Evolutionary conservation across 2,329 filamentous ascomycete species (phyloP).

Genomic region (Scedosporium apiospermum): DNA sequence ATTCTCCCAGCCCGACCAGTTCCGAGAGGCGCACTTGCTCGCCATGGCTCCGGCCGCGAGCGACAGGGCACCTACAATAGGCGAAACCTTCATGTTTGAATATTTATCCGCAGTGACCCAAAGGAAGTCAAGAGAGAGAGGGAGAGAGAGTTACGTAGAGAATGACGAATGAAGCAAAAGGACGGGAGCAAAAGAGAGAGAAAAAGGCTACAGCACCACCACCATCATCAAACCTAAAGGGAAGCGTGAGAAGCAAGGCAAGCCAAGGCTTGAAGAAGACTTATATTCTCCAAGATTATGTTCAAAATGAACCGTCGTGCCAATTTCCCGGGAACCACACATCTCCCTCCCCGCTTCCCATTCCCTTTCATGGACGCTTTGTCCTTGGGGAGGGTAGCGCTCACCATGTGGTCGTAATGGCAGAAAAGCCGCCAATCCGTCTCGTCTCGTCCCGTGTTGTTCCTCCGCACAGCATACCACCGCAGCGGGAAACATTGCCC

Average conservation of each 20-base stretch:
- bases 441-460: background rate
- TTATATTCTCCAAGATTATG: background rate
- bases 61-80: background rate
- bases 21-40: background rate
- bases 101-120: too few species aligned
- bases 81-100: background rate
- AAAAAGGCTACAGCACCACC: too few species aligned
- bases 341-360: background rate
- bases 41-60: background rate
- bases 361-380: background rate
- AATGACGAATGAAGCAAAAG: background rate
- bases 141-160: too few species aligned
- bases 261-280: background rate
- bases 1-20: conserved; percentile 7
- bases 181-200: background rate
- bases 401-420: background rate
- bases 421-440: background rate
- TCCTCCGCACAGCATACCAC: background rate
- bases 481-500: background rate
- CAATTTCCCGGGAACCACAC: background rate
- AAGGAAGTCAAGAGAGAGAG: too few species aligned
- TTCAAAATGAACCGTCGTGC: background rate
- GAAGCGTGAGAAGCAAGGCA: too few species aligned
- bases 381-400: background rate
- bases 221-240: too few species aligned